Conservation (phyloP, 805 yeast genomes). For the Vanderwaltozyma tropicalis region DNA sequence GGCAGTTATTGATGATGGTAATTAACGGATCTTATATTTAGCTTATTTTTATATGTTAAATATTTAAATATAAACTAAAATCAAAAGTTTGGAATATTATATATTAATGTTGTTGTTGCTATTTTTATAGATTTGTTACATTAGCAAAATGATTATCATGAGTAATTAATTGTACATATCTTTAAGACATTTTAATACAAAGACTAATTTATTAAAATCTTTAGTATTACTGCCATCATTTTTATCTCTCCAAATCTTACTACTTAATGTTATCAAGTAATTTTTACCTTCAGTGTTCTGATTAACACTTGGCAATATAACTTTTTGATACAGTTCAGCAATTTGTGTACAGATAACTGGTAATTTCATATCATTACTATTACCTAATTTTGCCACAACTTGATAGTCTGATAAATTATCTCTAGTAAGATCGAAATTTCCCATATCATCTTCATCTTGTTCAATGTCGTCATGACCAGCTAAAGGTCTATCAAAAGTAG, state of each 20-base stretch:
- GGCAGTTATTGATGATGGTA: slow-evolving; percentile 62
- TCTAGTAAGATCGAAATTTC: slow-evolving; percentile 12
- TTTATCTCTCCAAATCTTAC: slow-evolving; percentile 34
- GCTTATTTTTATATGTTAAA: too few species aligned
- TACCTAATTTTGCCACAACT: slow-evolving; percentile 38
- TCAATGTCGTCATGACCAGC: slow-evolving; percentile 10
- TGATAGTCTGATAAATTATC: slow-evolving; percentile 32
- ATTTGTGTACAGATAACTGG: slow-evolving; percentile 40
- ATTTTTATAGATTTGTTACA: not conserved
- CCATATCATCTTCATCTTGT: slow-evolving; percentile 12
- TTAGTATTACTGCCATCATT: slow-evolving; percentile 16
- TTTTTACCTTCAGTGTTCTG: slow-evolving; percentile 5
- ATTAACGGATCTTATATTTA: not conserved
- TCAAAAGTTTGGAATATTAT: too few species aligned
- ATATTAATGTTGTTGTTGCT: not conserved
- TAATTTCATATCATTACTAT: slow-evolving; percentile 36
- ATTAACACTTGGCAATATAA: slow-evolving; percentile 13
- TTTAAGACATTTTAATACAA: slow-evolving; percentile 30
- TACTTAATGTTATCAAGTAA: slow-evolving; percentile 36
- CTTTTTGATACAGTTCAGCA: slow-evolving; percentile 25
- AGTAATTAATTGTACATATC: slow-evolving; percentile 14
- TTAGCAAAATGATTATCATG: too few species aligned
- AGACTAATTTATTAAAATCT: slow-evolving; percentile 39
- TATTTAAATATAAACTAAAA: not conserved
- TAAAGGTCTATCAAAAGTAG: slow-evolving; percentile 7